A percentile compares a stretch with the other conserved stretches of the same genome.
These are phyloP conservation scores for Pythium periplocum DNA, from an alignment of 352 stramenopile species.

Conservation along the genomic window DNA sequence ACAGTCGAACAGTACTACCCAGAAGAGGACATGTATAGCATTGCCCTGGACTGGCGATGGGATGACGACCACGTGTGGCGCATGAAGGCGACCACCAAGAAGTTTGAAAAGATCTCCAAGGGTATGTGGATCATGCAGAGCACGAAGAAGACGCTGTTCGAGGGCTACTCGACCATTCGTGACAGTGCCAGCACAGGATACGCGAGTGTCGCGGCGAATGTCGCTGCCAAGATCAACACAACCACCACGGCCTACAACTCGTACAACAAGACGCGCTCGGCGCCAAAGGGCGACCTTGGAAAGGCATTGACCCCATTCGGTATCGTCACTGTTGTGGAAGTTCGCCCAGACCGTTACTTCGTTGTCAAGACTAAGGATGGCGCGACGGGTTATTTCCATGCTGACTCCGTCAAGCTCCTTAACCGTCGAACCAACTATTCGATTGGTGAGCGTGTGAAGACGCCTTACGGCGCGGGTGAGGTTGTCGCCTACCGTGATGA, in stretches of 20 bases:
- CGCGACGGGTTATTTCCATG: constrained; percentile 23
- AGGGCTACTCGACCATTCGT: constrained; percentile 70
- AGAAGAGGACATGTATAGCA: constrained; percentile 87
- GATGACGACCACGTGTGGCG: constrained; percentile 85
- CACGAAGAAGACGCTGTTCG: constrained; percentile 76
- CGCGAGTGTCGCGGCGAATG: constrained; percentile 22
- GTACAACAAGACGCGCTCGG: constrained; percentile 1
- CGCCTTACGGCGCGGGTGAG: constrained; percentile 22
- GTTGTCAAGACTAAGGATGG: constrained; percentile 24
- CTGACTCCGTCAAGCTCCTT: constrained; percentile 22
- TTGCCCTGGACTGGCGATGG: constrained; percentile 84
- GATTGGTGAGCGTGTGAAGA: constrained; percentile 21
- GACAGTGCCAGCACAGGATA: constrained; percentile 46
- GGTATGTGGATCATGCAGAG: constrained; percentile 68
- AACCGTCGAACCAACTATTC: constrained; percentile 22
- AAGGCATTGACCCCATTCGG: constrained; percentile 27
- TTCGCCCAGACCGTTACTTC: constrained; percentile 22
- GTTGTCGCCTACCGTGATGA: constrained; percentile 21
- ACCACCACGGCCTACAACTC: constrained; percentile 20
- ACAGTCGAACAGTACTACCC: constrained; percentile 83
- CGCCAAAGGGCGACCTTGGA: constrained; percentile 9
- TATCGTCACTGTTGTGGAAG: constrained; percentile 21
- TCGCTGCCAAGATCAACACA: constrained; percentile 52
- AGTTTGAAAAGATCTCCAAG: constrained; percentile 75
- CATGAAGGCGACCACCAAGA: constrained; percentile 88